Evolutionary conservation across 805 yeast genomes (phyloP), one percentile per base, ranked within the genome.

Genomic region (Candida nanaspora): DNA sequence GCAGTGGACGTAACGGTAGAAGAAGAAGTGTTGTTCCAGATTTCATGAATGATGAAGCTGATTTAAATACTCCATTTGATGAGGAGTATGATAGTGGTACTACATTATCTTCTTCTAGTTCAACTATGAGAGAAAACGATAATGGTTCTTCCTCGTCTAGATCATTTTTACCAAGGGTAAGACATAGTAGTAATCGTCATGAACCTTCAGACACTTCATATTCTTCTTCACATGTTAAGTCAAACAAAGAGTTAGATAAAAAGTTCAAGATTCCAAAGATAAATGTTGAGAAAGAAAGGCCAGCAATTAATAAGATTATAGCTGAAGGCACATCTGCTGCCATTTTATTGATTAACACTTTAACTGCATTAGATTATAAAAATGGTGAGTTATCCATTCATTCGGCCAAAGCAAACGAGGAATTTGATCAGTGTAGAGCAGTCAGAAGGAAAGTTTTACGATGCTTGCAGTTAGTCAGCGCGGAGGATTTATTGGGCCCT

Each of bases 401-500:
- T 40, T 78, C 84, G 48, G 62, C 66, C 18, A 70, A 69, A 38
- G 78, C 83, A 10, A 72, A 78, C n/a, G 66, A 66, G 22, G 74
- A 76, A 41, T 91, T 91, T 55, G 82, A 86, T 43, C 72, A 78
- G 58, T 84, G 94, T 51, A 74, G 91, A 45, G 65, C 73, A 7
- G 73, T 84, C 39, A 76, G 98, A 57, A 72, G 95, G 44, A 80
- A 78, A 51, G 78, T 93, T 14, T 68, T 93, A 47, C 68, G 87
- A 46, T 88, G 88, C 57, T 70, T 93, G 48, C 98, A 93, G 62
- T 69, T 77, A 39, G 86, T 88, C 32, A 83, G 86, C 33, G 80
- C 79, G 43, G 97, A 89, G 47, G 95, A 86, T 53, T 83, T 79
- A 46, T 63, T 93, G 46, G 98, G 97, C n/a, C 74, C 86, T 34